phyloP scores from a whole-genome alignment of 2,329 filamentous ascomycete species.

The Nemania bipapillata region DNA sequence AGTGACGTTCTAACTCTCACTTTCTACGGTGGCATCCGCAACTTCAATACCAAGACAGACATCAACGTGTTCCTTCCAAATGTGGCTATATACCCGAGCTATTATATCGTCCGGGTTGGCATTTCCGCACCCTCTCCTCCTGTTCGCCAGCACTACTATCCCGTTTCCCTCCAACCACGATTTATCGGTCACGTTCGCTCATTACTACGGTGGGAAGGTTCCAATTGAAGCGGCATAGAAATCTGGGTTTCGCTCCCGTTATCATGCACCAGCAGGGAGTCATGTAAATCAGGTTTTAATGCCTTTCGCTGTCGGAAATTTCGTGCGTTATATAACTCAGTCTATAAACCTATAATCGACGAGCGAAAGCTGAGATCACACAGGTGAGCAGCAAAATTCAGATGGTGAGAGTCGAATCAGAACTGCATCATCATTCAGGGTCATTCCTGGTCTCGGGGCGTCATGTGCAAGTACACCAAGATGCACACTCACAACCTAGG shows the following conservation, averaged over 20 bases:
- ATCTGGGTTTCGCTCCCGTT: constrained; percentile 40
- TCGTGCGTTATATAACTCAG: constrained; percentile 54
- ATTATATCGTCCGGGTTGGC: neutral
- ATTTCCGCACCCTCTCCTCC: neutral
- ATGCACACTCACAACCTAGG: too few species aligned
- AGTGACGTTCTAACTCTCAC: neutral
- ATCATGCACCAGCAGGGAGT: too few species aligned
- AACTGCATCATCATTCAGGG: constrained; percentile 51
- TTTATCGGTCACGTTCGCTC: neutral
- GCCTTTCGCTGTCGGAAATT: constrained; percentile 52
- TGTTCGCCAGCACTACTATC: neutral
- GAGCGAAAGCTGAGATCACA: too few species aligned
- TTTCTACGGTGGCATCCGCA: neutral
- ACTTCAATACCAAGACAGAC: neutral
- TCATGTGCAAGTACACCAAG: constrained; percentile 49
- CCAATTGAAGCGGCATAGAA: constrained; percentile 4
- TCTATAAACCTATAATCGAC: constrained; percentile 46
- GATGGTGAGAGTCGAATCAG: constrained; percentile 34
- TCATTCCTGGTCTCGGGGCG: constrained; percentile 55
- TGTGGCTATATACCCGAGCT: neutral
- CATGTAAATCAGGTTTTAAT: too few species aligned
- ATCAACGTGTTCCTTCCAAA: neutral
- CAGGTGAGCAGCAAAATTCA: constrained; percentile 10
- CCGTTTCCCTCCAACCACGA: neutral
- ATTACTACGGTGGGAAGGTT: constrained; percentile 4